Conservation (phyloP, 345 rosid species). For the Dimocarpus longan region DNA sequence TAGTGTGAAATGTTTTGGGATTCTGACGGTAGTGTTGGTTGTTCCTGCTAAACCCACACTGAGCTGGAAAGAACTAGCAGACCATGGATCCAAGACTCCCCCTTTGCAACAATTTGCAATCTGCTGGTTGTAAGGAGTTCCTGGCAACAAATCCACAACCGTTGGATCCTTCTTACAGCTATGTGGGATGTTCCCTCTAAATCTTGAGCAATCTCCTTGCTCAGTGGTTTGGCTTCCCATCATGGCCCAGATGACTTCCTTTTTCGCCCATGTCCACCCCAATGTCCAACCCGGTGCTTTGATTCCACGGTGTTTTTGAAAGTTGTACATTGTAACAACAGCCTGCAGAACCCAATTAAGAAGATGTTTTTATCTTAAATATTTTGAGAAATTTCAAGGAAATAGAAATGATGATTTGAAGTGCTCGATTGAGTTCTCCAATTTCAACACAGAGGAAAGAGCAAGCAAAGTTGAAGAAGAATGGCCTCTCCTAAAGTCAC, state of each 20-base stretch:
- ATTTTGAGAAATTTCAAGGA: background rate
- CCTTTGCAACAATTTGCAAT: background rate
- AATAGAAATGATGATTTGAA: background rate
- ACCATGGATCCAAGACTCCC: background rate
- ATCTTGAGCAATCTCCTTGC: background rate
- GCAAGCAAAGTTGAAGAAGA: background rate
- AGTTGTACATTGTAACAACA: background rate
- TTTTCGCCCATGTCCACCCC: background rate
- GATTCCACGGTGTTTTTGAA: background rate
- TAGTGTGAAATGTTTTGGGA: background rate
- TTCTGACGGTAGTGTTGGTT: background rate
- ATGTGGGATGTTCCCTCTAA: background rate
- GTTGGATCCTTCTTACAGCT: background rate
- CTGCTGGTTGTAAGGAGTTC: background rate
- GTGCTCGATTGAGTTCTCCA: background rate
- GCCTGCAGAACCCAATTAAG: conserved; percentile 6
- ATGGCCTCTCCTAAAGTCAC: no score
- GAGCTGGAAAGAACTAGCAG: background rate
- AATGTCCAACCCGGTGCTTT: background rate
- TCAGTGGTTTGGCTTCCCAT: background rate
- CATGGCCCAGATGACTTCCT: background rate
- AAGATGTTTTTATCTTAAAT: background rate
- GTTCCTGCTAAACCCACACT: background rate
- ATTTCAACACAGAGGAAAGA: background rate
- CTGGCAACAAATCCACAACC: background rate